Conservation (phyloP, 106 monocot genomes). For the Dendrobium huoshanense region DNA sequence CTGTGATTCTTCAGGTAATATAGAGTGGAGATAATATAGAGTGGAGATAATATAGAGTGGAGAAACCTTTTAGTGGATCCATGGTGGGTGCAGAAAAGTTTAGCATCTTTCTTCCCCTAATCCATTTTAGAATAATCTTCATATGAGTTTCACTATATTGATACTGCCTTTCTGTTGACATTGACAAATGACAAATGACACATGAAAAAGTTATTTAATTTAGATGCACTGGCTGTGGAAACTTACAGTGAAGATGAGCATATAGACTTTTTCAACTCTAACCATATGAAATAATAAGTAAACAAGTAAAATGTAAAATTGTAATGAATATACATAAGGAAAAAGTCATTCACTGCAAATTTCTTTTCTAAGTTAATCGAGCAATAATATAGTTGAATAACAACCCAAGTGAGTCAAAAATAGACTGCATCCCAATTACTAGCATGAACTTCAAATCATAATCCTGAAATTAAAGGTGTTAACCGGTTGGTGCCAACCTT, state of each 20-base stretch:
- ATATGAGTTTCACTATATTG: conserved; percentile 84
- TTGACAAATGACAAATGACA: neutral
- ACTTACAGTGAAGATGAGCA: too few relatives aligned
- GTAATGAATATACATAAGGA: neutral
- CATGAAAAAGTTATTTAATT: neutral
- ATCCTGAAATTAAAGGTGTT: too few relatives aligned
- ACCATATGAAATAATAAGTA: too few relatives aligned
- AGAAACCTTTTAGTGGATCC: conserved; percentile 75
- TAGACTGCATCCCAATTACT: too few relatives aligned
- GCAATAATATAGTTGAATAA: neutral
- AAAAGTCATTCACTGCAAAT: neutral
- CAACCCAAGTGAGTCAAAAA: neutral
- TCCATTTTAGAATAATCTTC: conserved; percentile 94
- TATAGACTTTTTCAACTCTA: too few relatives aligned
- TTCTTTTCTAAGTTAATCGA: neutral
- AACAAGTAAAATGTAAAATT: too few relatives aligned
- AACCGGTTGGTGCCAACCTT: too few relatives aligned
- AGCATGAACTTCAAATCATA: too few relatives aligned
- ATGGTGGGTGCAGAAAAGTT: conserved; percentile 55
- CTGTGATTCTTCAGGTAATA: conserved; percentile 34
- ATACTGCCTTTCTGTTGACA: conserved; percentile 60
- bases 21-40: conserved; percentile 52
- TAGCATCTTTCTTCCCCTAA: conserved; percentile 79
- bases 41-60: conserved; percentile 41
- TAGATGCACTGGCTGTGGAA: neutral